These are phyloP conservation scores for Hirsutella thompsonii DNA, from an alignment of 2,329 filamentous ascomycete genomes.

Conservation along the genomic window DNA sequence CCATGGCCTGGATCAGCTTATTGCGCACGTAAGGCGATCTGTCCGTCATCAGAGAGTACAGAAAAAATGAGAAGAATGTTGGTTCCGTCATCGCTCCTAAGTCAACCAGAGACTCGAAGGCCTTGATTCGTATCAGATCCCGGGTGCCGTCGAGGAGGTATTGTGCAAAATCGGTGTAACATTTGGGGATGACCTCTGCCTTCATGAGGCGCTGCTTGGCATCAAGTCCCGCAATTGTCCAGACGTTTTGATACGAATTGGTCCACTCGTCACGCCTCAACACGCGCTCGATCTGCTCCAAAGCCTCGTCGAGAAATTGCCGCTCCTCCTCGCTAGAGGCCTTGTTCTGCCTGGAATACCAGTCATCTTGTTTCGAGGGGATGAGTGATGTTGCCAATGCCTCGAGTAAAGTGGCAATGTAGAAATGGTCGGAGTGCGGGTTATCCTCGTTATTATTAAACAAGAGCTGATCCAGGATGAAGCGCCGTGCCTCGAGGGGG, in stretches of 20 bases:
- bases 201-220: conserved; percentile 53
- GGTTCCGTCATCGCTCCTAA: conserved; percentile 46
- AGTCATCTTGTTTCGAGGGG: conserved; percentile 30
- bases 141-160: conserved; percentile 53
- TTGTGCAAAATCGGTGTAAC: conserved; percentile 44
- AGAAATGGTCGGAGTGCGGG: conserved; percentile 76
- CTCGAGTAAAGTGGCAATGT: conserved; percentile 67
- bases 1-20: conserved; percentile 45
- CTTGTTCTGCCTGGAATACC: conserved; percentile 30
- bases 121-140: conserved; percentile 52
- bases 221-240: conserved; percentile 48
- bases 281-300: conserved; percentile 54
- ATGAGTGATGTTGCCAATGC: conserved; percentile 47
- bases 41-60: conserved; percentile 47
- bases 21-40: conserved; percentile 50
- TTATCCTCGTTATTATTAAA: conserved; percentile 95
- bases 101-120: conserved; percentile 50
- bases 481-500: conserved; percentile 64
- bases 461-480: conserved; percentile 77
- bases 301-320: conserved; percentile 36
- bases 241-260: conserved; percentile 54
- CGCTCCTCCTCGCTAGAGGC: conserved; percentile 31
- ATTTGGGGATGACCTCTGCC: conserved; percentile 42
- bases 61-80: conserved; percentile 40
- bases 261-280: conserved; percentile 58